These are phyloP conservation scores for Daldinia childiae DNA, from an alignment of 495 filamentous ascomycete species.

Conservation along the genomic window DNA sequence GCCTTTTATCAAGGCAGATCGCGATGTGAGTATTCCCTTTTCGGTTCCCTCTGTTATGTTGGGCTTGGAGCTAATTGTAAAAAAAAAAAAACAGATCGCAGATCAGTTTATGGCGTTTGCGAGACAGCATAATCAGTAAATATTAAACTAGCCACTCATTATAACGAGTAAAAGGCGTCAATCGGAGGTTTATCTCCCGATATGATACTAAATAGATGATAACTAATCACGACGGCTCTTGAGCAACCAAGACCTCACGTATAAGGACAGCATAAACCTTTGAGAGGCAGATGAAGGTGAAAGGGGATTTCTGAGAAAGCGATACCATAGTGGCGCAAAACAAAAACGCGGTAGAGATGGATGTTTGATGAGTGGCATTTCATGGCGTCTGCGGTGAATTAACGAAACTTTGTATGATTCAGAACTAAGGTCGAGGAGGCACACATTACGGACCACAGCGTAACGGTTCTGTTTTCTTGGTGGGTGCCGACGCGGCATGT, in stretches of 20 bases:
- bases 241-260: slow-evolving; percentile 18
- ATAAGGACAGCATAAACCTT: slow-evolving; percentile 11
- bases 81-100: slow-evolving; percentile 47
- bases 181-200: not conserved
- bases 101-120: slow-evolving; percentile 54
- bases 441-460: not conserved
- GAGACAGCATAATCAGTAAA: slow-evolving; percentile 43
- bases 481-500: slow-evolving; percentile 1
- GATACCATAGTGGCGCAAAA: slow-evolving; percentile 33
- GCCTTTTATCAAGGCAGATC: slow-evolving; percentile 87
- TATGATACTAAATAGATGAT: slow-evolving; percentile 17
- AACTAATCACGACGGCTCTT: slow-evolving; percentile 14
- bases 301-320: slow-evolving; percentile 27
- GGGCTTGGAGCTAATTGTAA: slow-evolving; percentile 31
- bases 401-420: slow-evolving; percentile 33
- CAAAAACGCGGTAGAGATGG: slow-evolving; percentile 28
- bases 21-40: slow-evolving; percentile 68
- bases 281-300: slow-evolving; percentile 16
- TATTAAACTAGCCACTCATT: not conserved
- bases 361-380: slow-evolving; percentile 40
- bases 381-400: slow-evolving; percentile 31
- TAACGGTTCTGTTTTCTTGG: slow-evolving; percentile 5
- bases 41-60: not conserved
- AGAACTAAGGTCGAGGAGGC: not conserved
- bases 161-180: slow-evolving; percentile 7